Conservation (phyloP, 148 eudicot genomes). For the Nepenthes mirabilis region DNA sequence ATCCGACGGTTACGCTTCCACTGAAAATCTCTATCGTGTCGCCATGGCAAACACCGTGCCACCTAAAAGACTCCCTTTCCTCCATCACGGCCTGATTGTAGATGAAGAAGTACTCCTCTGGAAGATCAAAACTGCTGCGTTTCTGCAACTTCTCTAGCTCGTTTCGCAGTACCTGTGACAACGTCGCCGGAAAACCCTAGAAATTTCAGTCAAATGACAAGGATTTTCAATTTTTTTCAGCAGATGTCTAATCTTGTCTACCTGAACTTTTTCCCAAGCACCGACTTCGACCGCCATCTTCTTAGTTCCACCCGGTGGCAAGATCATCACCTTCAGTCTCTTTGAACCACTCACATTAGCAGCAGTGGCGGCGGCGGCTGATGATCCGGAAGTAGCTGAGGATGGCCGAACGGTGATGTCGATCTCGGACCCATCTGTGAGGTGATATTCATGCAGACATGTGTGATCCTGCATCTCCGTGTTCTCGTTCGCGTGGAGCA, state of each 20-base stretch:
- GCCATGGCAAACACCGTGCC: slow-evolving; percentile 47
- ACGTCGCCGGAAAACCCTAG: neutral
- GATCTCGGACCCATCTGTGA: slow-evolving; percentile 39
- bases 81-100: slow-evolving; percentile 74
- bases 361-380: neutral
- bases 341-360: slow-evolving; percentile 9
- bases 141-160: slow-evolving; percentile 38
- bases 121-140: slow-evolving; percentile 24
- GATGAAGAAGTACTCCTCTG: slow-evolving; percentile 73
- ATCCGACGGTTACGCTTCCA: slow-evolving; percentile 57
- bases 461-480: slow-evolving; percentile 38
- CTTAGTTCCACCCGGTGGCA: slow-evolving; percentile 35
- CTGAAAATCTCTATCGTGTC: slow-evolving; percentile 57
- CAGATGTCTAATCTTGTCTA: neutral
- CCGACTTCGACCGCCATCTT: slow-evolving; percentile 46
- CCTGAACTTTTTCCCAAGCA: slow-evolving; percentile 38
- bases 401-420: slow-evolving; percentile 26
- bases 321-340: slow-evolving; percentile 31
- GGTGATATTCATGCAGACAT: slow-evolving; percentile 26
- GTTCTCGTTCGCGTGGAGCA: slow-evolving; percentile 21
- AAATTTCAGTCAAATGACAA: neutral
- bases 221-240: neutral
- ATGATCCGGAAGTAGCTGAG: slow-evolving; percentile 8
- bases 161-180: slow-evolving; percentile 22
- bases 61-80: slow-evolving; percentile 45